Evolutionary conservation across 495 filamentous ascomycete genomes (phyloP), one percentile per base, ranked within the genome.

Genomic region (Talaromyces liani): DNA sequence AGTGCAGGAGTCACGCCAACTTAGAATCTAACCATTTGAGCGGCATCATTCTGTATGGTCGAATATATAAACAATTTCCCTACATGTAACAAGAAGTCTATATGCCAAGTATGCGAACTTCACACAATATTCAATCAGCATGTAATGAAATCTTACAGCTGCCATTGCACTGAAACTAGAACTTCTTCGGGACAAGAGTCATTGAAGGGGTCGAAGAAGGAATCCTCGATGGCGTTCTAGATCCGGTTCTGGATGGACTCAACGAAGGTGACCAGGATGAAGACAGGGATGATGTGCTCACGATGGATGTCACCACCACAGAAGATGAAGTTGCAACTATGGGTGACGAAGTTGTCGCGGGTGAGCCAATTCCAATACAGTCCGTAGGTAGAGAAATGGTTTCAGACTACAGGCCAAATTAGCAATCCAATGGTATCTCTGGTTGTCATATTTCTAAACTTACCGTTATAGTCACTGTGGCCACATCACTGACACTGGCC

Each of bases 401-500:
- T 22, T 59, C 57, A 24, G 57, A 59, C 57, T 59, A 36, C 4
- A 8, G 31, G 20, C 2, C 6, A 7, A 22, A 20, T 59, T 41
- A 59, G 57, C 9, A 59, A 22, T 33, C 7, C 1, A 2, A 4
- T 0, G 4, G n/a, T 39, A 20, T 33, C 34, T 36, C 6, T 18
- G 9, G 14, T 9, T 6, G 9, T 12, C 29, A n/a, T 9, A 3
- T 4, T 6, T 36, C 20, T 18, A 8, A 7, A 9, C 57, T 59
- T 59, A 59, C 57, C 16, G 57, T 59, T 18, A 59, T 59, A 9
- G 57, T 59, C 31, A 59, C 57, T 2, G 57, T 59, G 20, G 57
- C 57, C 14, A 59, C 57, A 59, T 59, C 57, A 36, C 57, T 59
- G 31, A 59, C 57, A 59, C 57, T 59, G 16, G 57, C 57, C 57